A percentile compares a stretch with the other conserved stretches of the same genome.
Conservation (phyloP, 805 yeast genomes). For the Cyberlindnera mrakii region DNA sequence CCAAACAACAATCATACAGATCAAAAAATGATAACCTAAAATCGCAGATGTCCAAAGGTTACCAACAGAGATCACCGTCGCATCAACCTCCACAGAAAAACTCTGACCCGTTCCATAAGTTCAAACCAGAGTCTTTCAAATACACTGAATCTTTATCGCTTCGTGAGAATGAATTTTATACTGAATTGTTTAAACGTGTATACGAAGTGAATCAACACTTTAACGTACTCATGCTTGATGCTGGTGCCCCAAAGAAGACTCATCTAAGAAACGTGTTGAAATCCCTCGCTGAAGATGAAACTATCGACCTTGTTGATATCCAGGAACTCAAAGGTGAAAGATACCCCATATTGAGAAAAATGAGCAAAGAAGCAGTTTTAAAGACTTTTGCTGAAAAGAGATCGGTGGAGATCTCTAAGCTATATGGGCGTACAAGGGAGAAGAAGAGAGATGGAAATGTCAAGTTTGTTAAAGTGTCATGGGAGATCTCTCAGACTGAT, state of each 20-base stretch:
- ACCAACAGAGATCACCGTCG: background rate
- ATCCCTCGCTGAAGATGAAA: slow-evolving; percentile 7
- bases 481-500: slow-evolving; percentile 53
- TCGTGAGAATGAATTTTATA: slow-evolving; percentile 20
- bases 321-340: slow-evolving; percentile 5
- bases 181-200: slow-evolving; percentile 14
- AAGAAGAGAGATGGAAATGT: slow-evolving; percentile 27
- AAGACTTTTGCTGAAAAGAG: slow-evolving; percentile 23
- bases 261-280: slow-evolving; percentile 10
- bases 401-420: slow-evolving; percentile 15
- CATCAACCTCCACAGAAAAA: slow-evolving; percentile 4
- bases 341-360: slow-evolving; percentile 11
- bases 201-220: slow-evolving; percentile 10
- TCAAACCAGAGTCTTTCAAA: slow-evolving; percentile 16
- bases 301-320: slow-evolving; percentile 16
- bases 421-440: slow-evolving; percentile 22
- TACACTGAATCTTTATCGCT: slow-evolving; percentile 9
- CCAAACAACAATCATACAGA: background rate
- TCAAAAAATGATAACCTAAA: background rate
- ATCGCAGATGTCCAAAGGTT: background rate
- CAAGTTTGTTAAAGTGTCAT: slow-evolving; percentile 45
- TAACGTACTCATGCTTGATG: slow-evolving; percentile 8
- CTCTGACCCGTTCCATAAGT: slow-evolving; percentile 7
- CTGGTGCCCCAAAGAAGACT: slow-evolving; percentile 7
- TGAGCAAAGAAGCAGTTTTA: slow-evolving; percentile 19